Base-by-base conservation (phyloP, 139 green algal genomes). In the Astrephomene gubernaculifera region DNA sequence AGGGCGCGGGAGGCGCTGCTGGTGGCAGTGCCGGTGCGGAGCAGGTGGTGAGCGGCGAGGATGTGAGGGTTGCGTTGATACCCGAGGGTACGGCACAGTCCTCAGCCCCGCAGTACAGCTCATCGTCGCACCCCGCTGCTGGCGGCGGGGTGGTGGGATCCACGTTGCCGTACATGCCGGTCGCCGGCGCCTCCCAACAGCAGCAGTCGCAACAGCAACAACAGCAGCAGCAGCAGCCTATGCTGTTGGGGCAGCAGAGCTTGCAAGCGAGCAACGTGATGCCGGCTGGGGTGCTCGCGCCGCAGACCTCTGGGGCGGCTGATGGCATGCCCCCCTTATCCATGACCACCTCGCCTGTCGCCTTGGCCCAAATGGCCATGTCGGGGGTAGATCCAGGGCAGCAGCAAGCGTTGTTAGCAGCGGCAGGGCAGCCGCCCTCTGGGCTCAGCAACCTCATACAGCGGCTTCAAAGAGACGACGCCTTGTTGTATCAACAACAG, bases 371-470 rank as follows among this genome's bases (percentile, higher is more conserved):
- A 12, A 17, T 12, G 49, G 49, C 49, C 12, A 17, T 17, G 49
- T 12, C 49, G 49, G 49, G 12, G 49, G 12, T 17, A 57, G 12
- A 12, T 12, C 49, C 49, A 57, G 12, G 12, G 17, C 49, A 57
- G 12, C 17, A 25, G 49, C 49, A 12, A 17, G 17, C 57, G 57
- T 9, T 22, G 57, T 65, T n/a, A n/a, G 57, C 19, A 65, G 22
- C 57, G 12, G 49, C 49, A 17, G 49, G 14, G 12, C 14, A 12
- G 49, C 14, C 49, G 49, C 14, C 70, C 71, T 21, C 85, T 25
- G 79, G 67, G 22, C 70, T 90, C 8, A 71, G 57, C 10, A 74
- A 73, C 35, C 76, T 90, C 25, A 68, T 90, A 7, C 35, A 44
- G 41, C 76, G 71, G 6, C 60, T 90, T 27, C 72, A 87, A 29